Conservation (phyloP, 2,329 filamentous ascomycete species). For the Nothomitra cinnamomea region DNA sequence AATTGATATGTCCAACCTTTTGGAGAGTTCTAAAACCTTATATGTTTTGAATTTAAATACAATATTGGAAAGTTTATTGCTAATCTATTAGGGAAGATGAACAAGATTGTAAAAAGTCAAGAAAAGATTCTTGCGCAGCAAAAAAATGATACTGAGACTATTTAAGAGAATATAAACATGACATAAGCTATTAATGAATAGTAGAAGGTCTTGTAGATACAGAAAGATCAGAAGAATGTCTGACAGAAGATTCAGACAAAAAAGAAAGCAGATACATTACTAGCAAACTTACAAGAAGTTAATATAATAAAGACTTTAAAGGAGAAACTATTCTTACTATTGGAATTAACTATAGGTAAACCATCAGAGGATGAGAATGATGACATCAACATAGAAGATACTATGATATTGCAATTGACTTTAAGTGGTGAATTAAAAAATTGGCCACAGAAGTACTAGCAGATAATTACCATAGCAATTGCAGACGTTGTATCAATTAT, state of each 20-base stretch:
- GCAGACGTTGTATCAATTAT: neutral
- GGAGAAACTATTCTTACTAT: neutral
- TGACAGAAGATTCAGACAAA: neutral
- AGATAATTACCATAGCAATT: neutral
- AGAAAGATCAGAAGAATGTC: neutral
- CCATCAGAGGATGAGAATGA: neutral
- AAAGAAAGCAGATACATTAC: neutral
- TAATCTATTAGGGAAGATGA: neutral
- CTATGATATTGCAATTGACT: neutral
- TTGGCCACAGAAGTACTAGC: neutral
- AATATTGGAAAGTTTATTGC: too few relatives aligned
- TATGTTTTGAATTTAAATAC: too few relatives aligned
- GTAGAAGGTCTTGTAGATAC: neutral
- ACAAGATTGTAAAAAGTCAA: neutral
- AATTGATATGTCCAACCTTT: too few relatives aligned
- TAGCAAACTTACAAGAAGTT: neutral
- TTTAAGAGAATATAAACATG: neutral
- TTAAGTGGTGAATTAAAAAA: neutral
- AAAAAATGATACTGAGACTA: neutral
- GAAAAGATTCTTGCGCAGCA: neutral
- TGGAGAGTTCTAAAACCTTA: too few relatives aligned
- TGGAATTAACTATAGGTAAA: too few relatives aligned
- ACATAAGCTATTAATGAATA: neutral
- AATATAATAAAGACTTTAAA: neutral
- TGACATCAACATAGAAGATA: neutral